Conservation (phyloP, 2,329 filamentous ascomycete species). For the Aspergillus sp. region DNA sequence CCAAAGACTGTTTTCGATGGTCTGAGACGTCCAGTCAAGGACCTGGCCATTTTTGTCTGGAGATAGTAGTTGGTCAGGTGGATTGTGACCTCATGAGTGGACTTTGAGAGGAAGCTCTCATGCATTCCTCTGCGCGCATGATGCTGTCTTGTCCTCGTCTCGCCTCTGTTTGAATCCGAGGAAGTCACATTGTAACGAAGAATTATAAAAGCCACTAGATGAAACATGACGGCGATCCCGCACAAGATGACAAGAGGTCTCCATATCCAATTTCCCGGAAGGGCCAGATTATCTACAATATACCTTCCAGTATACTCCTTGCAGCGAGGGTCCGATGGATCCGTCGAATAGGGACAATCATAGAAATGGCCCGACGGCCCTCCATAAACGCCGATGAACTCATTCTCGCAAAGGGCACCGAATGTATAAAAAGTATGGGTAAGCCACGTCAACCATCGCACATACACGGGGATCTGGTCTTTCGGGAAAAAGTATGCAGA, state of each 20-base stretch:
- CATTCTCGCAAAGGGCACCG: constrained; percentile 66
- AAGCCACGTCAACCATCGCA: constrained; percentile 65
- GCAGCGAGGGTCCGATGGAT: constrained; percentile 61
- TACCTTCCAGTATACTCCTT: constrained; percentile 64
- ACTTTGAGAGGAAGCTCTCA: constrained; percentile 48
- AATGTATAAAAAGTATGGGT: constrained; percentile 55
- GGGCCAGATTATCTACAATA: constrained; percentile 64
- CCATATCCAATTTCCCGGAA: constrained; percentile 63
- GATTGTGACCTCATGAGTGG: constrained; percentile 60
- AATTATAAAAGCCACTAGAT: constrained; percentile 57
- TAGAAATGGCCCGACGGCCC: constrained; percentile 59
- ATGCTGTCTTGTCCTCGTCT: no score
- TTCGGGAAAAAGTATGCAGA: constrained; percentile 74
- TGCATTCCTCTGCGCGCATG: no score
- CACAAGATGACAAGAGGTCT: constrained; percentile 62
- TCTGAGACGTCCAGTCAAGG: constrained; percentile 40
- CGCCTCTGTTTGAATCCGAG: no score
- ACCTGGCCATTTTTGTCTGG: constrained; percentile 54
- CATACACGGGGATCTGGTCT: constrained; percentile 68
- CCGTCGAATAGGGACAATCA: constrained; percentile 61
- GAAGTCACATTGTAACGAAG: constrained; percentile 60
- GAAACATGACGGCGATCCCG: no score
- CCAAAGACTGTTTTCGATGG: constrained; percentile 56
- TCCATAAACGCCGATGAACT: constrained; percentile 50
- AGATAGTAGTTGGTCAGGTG: constrained; percentile 61